These are phyloP conservation scores for Flaveria floridana DNA, from an alignment of 140 eudicot species.

Conservation along the genomic window DNA sequence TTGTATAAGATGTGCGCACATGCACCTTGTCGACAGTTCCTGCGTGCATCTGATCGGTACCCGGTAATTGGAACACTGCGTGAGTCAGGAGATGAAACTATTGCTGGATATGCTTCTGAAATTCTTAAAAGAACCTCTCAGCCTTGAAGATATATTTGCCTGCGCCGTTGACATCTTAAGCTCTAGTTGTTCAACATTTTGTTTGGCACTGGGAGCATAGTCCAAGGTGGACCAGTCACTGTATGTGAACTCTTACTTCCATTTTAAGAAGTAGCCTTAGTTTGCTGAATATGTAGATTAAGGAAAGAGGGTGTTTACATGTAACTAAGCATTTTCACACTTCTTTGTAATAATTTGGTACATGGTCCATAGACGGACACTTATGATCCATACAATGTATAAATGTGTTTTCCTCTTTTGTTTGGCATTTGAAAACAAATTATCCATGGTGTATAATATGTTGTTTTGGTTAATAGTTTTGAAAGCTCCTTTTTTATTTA, in stretches of 20 bases:
- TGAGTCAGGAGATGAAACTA: conserved; percentile 75
- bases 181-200: not conserved
- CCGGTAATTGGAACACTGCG: conserved; percentile 69
- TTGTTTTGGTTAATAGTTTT: not conserved
- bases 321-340: not conserved
- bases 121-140: conserved; percentile 58
- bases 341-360: not conserved
- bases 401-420: not conserved
- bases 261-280: not conserved
- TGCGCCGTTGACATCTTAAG: not conserved
- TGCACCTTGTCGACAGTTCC: conserved; percentile 70
- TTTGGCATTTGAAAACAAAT: not conserved
- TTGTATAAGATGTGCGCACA: conserved; percentile 86
- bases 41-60: conserved; percentile 70
- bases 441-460: not conserved
- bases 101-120: conserved; percentile 74
- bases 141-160: not conserved
- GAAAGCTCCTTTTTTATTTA: not conserved
- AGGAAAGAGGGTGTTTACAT: conserved; percentile 1
- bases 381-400: not conserved
- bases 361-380: not conserved
- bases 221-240: not conserved
- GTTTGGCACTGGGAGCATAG: conserved; percentile 11
- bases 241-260: not conserved
- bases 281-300: not conserved